phyloP scores from a whole-genome alignment of 1,139 yeast species.

The Blastobotrys persicus region DNA sequence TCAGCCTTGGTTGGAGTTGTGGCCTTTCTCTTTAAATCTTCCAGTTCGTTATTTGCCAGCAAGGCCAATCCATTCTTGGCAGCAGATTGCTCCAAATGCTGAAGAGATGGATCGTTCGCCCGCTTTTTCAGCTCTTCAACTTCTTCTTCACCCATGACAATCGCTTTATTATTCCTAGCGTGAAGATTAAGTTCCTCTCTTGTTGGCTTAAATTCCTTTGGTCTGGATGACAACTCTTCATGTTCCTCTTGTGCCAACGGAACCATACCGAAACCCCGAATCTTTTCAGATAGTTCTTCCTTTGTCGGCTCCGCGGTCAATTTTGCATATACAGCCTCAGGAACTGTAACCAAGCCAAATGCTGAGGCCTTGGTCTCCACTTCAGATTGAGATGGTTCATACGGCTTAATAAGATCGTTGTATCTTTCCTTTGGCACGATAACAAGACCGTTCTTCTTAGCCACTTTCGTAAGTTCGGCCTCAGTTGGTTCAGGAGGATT shows the following conservation, averaged over 20 bases:
- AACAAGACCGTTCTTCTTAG: conserved; percentile 30
- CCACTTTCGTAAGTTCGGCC: conserved; percentile 23
- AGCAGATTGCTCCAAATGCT: conserved; percentile 20
- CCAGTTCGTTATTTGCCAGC: conserved; percentile 35
- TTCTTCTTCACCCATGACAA: conserved; percentile 33
- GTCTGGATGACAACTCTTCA: conserved; percentile 28
- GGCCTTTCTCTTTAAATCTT: conserved; percentile 26
- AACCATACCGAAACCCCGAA: conserved; percentile 24
- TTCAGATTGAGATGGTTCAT: conserved; percentile 27
- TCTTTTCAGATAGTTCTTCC: conserved; percentile 25
- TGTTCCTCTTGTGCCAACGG: conserved; percentile 28
- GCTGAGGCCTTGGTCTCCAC: conserved; percentile 26
- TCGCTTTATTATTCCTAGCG: conserved; percentile 28
- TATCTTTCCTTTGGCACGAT: conserved; percentile 28
- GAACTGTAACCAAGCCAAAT: conserved; percentile 26
- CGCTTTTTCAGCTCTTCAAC: conserved; percentile 23
- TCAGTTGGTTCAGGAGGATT: conserved; percentile 24
- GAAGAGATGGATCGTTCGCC: conserved; percentile 20
- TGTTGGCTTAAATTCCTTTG: conserved; percentile 29
- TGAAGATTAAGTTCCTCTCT: conserved; percentile 25
- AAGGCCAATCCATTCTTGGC: conserved; percentile 34
- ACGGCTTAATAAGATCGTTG: conserved; percentile 26
- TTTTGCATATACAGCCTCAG: conserved; percentile 20
- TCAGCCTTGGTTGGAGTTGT: conserved; percentile 29
- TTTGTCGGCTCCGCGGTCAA: conserved; percentile 23